phyloP scores from a whole-genome alignment of 208 protist genomes.

The Spongospora subterranea region DNA sequence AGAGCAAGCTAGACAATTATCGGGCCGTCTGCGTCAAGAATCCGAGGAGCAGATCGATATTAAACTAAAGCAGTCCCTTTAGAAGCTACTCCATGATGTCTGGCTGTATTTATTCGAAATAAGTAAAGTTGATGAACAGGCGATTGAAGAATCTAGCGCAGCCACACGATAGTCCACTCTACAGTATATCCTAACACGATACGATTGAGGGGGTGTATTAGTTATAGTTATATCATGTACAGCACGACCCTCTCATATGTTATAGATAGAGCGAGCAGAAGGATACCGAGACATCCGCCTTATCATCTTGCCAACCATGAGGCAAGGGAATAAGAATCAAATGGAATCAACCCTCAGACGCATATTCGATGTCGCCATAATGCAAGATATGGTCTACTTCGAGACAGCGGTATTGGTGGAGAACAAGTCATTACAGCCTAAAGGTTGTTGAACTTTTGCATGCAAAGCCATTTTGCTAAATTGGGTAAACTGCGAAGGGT shows the following conservation, averaged over 20 bases:
- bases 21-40: neutral
- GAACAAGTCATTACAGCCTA: conserved; percentile 37
- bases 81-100: neutral
- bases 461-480: neutral
- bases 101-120: neutral
- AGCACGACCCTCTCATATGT: no score
- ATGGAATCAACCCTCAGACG: conserved; percentile 3
- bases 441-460: neutral
- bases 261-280: no score
- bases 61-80: neutral
- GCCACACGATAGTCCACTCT: neutral
- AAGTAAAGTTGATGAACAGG: neutral
- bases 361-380: neutral
- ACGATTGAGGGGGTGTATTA: no score
- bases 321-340: neutral
- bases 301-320: neutral
- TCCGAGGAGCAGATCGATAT: neutral
- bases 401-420: conserved; percentile 32
- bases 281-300: neutral
- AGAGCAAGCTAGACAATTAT: neutral
- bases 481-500: neutral
- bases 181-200: no score
- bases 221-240: neutral
- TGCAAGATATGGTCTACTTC: conserved; percentile 51
- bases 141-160: neutral